These are phyloP conservation scores for Fusarium armeniacum DNA, from an alignment of 2,329 filamentous ascomycete genomes.

Conservation along the genomic window DNA sequence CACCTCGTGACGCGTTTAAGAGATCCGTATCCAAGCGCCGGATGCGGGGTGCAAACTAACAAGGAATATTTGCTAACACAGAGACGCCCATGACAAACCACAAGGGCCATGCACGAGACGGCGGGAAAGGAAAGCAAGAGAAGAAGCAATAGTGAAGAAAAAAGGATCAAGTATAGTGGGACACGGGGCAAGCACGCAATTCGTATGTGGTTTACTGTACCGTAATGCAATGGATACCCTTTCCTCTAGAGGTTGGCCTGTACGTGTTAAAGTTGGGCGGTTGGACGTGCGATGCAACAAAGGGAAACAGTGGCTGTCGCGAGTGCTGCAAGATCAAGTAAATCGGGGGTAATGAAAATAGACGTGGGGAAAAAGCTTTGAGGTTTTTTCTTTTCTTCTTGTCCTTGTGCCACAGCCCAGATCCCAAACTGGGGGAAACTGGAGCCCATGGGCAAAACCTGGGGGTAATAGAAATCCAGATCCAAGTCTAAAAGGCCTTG, in stretches of 20 bases:
- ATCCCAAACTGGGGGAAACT: constrained; percentile 39
- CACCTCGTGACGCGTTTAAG: constrained; percentile 49
- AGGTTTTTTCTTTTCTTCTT: constrained; percentile 28
- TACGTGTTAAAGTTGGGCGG: constrained; percentile 23
- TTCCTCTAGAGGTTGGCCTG: constrained; percentile 40
- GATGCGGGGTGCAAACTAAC: constrained; percentile 49
- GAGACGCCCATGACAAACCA: constrained; percentile 48
- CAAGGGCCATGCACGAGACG: constrained; percentile 49
- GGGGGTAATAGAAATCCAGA: constrained; percentile 56
- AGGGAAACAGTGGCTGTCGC: constrained; percentile 48
- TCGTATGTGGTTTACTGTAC: constrained; percentile 22
- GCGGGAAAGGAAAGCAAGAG: constrained; percentile 11
- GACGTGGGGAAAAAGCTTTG: constrained; percentile 43
- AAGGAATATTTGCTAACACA: constrained; percentile 48
- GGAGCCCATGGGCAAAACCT: constrained; percentile 48
- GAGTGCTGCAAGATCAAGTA: constrained; percentile 57
- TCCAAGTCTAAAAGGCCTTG: constrained; percentile 32
- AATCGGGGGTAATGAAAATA: constrained; percentile 54
- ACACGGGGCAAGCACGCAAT: constrained; percentile 39
- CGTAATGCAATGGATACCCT: constrained; percentile 36
- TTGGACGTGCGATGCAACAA: constrained; percentile 35
- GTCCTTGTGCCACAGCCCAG: constrained; percentile 22
- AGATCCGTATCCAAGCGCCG: constrained; percentile 43
- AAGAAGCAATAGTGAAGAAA: constrained; percentile 17
- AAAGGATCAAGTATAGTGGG: constrained; percentile 28